Percentiles rank a stretch among this genome's conserved stretches.
phyloP scores from a whole-genome alignment of 345 rosid genomes.

The Lumnitzera racemosa region DNA sequence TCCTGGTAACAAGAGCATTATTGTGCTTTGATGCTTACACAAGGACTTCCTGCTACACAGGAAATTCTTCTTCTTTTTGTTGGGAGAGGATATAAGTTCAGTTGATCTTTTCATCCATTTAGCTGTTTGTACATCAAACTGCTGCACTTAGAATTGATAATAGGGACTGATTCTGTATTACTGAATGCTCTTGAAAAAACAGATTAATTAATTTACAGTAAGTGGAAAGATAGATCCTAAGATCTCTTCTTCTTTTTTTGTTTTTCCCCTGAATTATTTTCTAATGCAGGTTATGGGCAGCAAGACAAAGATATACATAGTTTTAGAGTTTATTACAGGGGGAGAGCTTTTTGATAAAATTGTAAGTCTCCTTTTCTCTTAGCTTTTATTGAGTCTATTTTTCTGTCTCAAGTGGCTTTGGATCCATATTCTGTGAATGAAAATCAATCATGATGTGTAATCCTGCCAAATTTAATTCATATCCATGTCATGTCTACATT shows the following conservation, averaged over 20 bases:
- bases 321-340: conserved; percentile 67
- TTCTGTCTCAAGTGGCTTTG: background rate
- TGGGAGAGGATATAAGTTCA: too few species aligned
- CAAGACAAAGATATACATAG: conserved; percentile 62
- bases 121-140: too few species aligned
- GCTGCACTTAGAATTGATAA: too few species aligned
- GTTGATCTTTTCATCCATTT: too few species aligned
- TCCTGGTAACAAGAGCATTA: too few species aligned
- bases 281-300: conserved; percentile 62
- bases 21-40: too few species aligned
- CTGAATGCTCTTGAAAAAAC: too few species aligned
- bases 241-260: background rate
- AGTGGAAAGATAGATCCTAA: background rate
- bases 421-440: background rate
- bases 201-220: background rate
- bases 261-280: background rate
- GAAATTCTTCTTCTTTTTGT: too few species aligned
- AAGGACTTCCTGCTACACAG: too few species aligned
- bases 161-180: too few species aligned
- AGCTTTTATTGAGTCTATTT: background rate
- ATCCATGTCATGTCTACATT: background rate
- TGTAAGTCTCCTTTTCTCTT: conserved; percentile 30
- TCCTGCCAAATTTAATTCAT: background rate
- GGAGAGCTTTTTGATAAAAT: conserved; percentile 84
- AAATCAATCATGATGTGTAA: background rate